Conservation (phyloP, 78 protist species). For the Isochrysis galbana region DNA sequence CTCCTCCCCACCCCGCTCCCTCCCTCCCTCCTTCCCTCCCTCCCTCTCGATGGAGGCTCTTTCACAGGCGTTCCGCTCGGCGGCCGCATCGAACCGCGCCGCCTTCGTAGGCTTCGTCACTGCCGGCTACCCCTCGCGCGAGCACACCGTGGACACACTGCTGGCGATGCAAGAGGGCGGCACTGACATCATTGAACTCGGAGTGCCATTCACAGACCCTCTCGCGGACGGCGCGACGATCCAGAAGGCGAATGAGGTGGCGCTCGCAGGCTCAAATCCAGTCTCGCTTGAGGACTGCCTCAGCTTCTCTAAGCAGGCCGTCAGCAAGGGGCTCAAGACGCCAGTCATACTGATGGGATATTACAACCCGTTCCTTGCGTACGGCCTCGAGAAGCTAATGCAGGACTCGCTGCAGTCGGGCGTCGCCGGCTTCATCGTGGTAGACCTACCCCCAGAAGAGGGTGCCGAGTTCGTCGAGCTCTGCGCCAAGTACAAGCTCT, state of each 20-base stretch:
- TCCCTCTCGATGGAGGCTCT: too few species aligned
- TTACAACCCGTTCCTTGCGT: constrained; percentile 68
- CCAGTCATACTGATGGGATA: constrained; percentile 81
- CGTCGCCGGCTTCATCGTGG: constrained; percentile 77
- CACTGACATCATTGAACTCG: constrained; percentile 81
- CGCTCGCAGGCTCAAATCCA: neutral
- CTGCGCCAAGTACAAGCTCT: neutral
- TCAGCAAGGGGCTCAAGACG: constrained; percentile 64
- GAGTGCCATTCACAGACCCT: constrained; percentile 58
- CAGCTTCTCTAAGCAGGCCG: constrained; percentile 40
- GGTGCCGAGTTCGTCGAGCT: neutral
- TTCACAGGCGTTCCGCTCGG: too few species aligned
- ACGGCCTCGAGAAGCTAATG: constrained; percentile 46
- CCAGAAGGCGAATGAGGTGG: constrained; percentile 45
- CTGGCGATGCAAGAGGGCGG: constrained; percentile 68
- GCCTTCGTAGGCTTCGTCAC: constrained; percentile 65
- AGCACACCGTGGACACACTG: constrained; percentile 20
- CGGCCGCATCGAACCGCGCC: constrained; percentile 9
- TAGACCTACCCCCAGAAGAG: constrained; percentile 83
- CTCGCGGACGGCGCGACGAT: constrained; percentile 52
- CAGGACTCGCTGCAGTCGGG: neutral
- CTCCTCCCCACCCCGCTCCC: too few species aligned
- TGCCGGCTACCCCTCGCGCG: constrained; percentile 61
- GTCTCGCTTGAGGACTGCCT: neutral
- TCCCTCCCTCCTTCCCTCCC: too few species aligned